Percentiles rank a stretch among this genome's conserved stretches.
Evolutionary conservation across 768 basidiomycete genomes (phyloP).

Genomic region (Cytidiella melzeri): DNA sequence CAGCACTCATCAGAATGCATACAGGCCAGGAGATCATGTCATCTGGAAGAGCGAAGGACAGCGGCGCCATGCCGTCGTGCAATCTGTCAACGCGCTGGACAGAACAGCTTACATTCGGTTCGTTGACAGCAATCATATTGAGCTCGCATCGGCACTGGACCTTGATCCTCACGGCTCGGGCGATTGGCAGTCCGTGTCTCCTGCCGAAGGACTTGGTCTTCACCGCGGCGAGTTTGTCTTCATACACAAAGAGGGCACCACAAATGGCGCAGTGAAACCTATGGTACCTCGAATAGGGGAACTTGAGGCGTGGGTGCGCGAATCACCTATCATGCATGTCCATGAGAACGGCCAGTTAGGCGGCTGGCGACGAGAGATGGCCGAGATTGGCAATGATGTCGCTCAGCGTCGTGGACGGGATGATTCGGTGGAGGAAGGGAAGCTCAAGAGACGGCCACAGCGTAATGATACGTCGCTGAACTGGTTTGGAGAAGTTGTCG

Average conservation of each 20-base stretch:
- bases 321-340: conserved; percentile 35
- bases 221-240: conserved; percentile 82
- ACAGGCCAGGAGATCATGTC: conserved; percentile 88
- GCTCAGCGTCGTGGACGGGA: conserved; percentile 41
- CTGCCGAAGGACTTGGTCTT: conserved; percentile 67
- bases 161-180: conserved; percentile 78
- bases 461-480: conserved; percentile 37
- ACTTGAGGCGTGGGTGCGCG: conserved; percentile 72
- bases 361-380: conserved; percentile 72
- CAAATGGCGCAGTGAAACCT: conserved; percentile 65
- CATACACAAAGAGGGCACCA: conserved; percentile 60
- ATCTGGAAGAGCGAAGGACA: conserved; percentile 74
- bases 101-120: conserved; percentile 66
- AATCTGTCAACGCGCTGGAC: conserved; percentile 65
- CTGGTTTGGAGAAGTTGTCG: conserved; percentile 88
- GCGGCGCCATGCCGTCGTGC: conserved; percentile 65
- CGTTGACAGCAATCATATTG: conserved; percentile 44
- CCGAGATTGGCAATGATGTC: conserved; percentile 54
- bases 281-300: conserved; percentile 82
- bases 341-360: conserved; percentile 42
- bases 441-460: conserved; percentile 38
- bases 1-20: not conserved
- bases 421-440: conserved; percentile 30
- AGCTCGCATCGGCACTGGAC: conserved; percentile 79
- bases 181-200: conserved; percentile 39